phyloP scores from a whole-genome alignment of 805 yeast species.

The Monosporozyma aerobia region DNA sequence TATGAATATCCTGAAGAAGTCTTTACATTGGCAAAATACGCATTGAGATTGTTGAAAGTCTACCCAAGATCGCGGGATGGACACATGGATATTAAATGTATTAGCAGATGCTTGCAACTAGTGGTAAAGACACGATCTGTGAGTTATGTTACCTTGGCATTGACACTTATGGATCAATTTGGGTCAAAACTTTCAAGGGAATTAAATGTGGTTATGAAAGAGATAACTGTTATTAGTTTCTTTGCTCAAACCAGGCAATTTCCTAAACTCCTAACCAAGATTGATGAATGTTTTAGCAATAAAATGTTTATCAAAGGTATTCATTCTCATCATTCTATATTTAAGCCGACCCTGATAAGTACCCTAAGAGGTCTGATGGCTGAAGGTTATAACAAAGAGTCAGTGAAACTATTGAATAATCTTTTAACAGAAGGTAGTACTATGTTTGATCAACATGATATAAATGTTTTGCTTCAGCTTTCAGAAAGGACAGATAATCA shows the following conservation, averaged over 20 bases:
- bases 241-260: slow-evolving; percentile 18
- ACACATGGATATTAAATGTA: slow-evolving; percentile 6
- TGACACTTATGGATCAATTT: not conserved
- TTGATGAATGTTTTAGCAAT: not conserved
- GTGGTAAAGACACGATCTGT: slow-evolving; percentile 15
- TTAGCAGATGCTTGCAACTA: slow-evolving; percentile 11
- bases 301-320: not conserved
- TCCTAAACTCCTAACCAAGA: slow-evolving; percentile 6
- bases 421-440: not conserved
- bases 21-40: slow-evolving; percentile 14
- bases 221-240: slow-evolving; percentile 12
- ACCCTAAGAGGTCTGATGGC: not conserved
- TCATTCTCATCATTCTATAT: not conserved
- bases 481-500: not conserved
- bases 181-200: not conserved
- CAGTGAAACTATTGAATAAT: not conserved
- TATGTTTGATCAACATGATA: not conserved
- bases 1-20: not conserved
- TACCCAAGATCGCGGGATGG: slow-evolving; percentile 4
- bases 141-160: slow-evolving; percentile 2
- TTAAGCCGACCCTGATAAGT: not conserved
- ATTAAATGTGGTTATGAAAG: not conserved
- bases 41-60: slow-evolving; percentile 11
- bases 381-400: not conserved
- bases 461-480: not conserved